Evolutionary conservation across 179 eudicot species (phyloP), one percentile per base, ranked within the genome.

Genomic region (Nepenthes alata): DNA sequence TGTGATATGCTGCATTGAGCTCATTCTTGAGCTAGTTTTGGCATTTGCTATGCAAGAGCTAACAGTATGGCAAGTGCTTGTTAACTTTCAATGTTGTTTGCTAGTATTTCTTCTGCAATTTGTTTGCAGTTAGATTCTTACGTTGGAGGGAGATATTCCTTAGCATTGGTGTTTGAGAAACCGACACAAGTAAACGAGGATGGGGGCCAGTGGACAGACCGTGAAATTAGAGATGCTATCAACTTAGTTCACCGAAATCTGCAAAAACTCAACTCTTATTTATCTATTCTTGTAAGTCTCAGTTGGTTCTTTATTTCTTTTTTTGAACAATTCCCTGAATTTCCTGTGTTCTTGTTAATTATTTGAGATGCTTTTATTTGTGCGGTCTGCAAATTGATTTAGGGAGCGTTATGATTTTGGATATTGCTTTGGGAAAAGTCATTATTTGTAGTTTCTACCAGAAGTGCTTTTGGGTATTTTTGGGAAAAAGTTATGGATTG

Each of bases 121-220:
- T 41, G 11, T 55, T 6, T 68, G 74, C 88, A 93, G 95, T 68
- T 62, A 66, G 85, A 76, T 64, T 81, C 86, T 62, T 78, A 77
- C 55, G 76, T 77, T 67, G 83, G 70, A 57, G 95, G 74, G 63
- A 80, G 74, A 63, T 68, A 67, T 64, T 80, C 84, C 47, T 38
- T 73, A 37, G 74, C 85, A 35, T 60, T 80, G 48, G 65, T 69
- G 64, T 85, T 89, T 69, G 83, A 73, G 59, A 87, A 85, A 70
- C 71, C 80, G 66, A 80, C 85, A 58, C 90, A 79, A 75, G 81
- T 75, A 61, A 77, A 72, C 57, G 76, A 73, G 62, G 88, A 83
- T 77, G 89, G 72, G 15, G 75, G 84, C 60, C 84, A 85, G 67
- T 86, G 95, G 95, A 80, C 88, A 45, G 95, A 84, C 55, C 78